Conservation (phyloP, 345 rosid species). For the Pseudoturritis turrita region DNA sequence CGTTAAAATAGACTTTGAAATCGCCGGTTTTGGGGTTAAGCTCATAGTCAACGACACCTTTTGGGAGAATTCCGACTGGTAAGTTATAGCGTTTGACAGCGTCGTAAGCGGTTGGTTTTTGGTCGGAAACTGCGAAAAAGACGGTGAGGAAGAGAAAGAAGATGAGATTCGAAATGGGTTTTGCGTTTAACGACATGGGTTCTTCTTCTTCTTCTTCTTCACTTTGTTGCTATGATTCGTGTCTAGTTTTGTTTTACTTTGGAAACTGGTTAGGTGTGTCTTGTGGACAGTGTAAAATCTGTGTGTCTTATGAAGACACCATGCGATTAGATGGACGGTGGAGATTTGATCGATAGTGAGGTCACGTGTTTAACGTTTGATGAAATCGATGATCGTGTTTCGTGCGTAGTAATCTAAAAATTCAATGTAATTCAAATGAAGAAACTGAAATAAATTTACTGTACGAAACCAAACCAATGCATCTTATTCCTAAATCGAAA, state of each 20-base stretch:
- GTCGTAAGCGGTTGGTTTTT: constrained; percentile 44
- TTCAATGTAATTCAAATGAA: too few species aligned
- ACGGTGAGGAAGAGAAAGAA: constrained; percentile 2
- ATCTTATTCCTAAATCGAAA: neutral
- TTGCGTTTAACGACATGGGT: constrained; percentile 13
- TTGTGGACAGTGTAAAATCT: neutral
- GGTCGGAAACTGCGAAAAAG: neutral
- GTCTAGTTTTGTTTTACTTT: neutral
- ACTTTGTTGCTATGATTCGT: neutral
- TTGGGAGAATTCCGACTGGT: constrained; percentile 63
- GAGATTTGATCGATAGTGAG: neutral
- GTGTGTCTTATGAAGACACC: neutral
- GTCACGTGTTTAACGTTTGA: constrained; percentile 1
- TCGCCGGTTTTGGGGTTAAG: constrained; percentile 50
- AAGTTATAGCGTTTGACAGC: constrained; percentile 43
- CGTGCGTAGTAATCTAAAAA: too few species aligned
- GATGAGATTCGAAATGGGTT: neutral
- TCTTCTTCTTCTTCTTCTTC: neutral
- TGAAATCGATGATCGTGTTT: too few species aligned
- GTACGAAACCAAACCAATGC: too few species aligned
- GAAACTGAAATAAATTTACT: too few species aligned
- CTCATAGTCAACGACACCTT: constrained; percentile 50
- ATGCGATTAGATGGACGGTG: constrained; percentile 6
- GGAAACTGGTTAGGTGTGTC: neutral
- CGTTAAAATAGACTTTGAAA: constrained; percentile 41